Evolutionary conservation across 352 stramenopile genomes (phyloP).

Genomic region (Globisporangium echinulatum): DNA sequence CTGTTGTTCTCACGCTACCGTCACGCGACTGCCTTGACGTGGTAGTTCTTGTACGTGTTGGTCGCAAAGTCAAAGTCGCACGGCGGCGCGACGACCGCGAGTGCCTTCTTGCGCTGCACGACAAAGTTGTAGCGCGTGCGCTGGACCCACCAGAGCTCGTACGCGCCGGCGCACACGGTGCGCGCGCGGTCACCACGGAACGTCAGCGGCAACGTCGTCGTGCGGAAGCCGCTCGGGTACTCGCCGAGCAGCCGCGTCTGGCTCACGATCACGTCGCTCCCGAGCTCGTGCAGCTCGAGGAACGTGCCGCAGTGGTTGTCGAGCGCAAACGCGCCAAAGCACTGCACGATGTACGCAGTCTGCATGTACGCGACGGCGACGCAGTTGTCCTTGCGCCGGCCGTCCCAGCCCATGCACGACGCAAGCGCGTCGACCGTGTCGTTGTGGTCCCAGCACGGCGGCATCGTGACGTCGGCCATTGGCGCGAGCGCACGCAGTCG

Average conservation of each 20-base stretch:
- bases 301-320: constrained; percentile 83
- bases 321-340: constrained; percentile 54
- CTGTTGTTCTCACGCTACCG: neutral
- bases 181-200: constrained; percentile 51
- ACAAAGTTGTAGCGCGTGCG: constrained; percentile 79
- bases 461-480: constrained; percentile 41
- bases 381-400: constrained; percentile 45
- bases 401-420: constrained; percentile 61
- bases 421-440: constrained; percentile 55
- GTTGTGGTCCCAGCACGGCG: constrained; percentile 84
- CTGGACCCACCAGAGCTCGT: constrained; percentile 87
- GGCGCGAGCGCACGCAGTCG: constrained; percentile 40
- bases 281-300: constrained; percentile 71
- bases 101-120: constrained; percentile 77
- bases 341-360: constrained; percentile 73
- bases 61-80: constrained; percentile 80
- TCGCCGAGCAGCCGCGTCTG: constrained; percentile 64
- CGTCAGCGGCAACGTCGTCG: constrained; percentile 67
- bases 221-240: constrained; percentile 69
- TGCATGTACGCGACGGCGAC: constrained; percentile 78
- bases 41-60: constrained; percentile 76
- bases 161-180: constrained; percentile 64
- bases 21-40: constrained; percentile 19
- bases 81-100: constrained; percentile 43
- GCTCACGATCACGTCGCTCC: constrained; percentile 58